These are phyloP conservation scores for Ceratopteris richardii DNA, from an alignment of 75 land plant genomes.

Conservation along the genomic window DNA sequence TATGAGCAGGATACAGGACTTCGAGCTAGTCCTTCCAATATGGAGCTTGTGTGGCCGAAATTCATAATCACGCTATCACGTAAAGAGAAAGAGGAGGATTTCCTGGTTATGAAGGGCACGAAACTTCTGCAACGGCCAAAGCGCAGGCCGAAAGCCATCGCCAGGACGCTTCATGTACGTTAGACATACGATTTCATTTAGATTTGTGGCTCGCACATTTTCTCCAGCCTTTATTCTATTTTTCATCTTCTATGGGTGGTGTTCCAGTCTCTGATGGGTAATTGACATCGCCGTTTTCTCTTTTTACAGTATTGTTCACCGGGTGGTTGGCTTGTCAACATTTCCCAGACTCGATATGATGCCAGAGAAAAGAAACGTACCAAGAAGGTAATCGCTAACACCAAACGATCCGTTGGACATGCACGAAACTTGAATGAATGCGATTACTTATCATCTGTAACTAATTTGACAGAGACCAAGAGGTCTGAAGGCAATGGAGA, in stretches of 20 bases:
- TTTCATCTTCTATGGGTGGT: too few relatives aligned
- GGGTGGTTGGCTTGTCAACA: slow-evolving; percentile 30
- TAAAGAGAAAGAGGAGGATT: slow-evolving; percentile 60
- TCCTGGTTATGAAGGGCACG: slow-evolving; percentile 51
- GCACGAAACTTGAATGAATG: too few relatives aligned
- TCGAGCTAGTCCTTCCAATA: neutral
- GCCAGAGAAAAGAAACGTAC: slow-evolving; percentile 34
- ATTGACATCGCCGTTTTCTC: too few relatives aligned
- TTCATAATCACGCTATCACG: slow-evolving; percentile 36
- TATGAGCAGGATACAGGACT: too few relatives aligned
- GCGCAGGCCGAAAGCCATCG: slow-evolving; percentile 50
- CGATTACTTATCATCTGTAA: neutral
- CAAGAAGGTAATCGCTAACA: slow-evolving; percentile 25
- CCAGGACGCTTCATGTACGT: slow-evolving; percentile 51
- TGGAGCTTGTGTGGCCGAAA: slow-evolving; percentile 39
- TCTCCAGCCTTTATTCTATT: too few relatives aligned
- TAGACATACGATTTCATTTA: too few relatives aligned
- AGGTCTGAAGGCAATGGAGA: slow-evolving; percentile 48
- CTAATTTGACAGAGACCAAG: slow-evolving; percentile 27
- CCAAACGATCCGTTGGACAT: too few relatives aligned
- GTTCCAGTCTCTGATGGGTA: too few relatives aligned
- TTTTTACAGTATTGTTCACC: slow-evolving; percentile 26
- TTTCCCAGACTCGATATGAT: slow-evolving; percentile 33
- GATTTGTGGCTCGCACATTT: too few relatives aligned
- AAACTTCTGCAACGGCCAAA: slow-evolving; percentile 50